Conservation (phyloP, 805 yeast genomes). For the Barnettozyma vustinii region DNA sequence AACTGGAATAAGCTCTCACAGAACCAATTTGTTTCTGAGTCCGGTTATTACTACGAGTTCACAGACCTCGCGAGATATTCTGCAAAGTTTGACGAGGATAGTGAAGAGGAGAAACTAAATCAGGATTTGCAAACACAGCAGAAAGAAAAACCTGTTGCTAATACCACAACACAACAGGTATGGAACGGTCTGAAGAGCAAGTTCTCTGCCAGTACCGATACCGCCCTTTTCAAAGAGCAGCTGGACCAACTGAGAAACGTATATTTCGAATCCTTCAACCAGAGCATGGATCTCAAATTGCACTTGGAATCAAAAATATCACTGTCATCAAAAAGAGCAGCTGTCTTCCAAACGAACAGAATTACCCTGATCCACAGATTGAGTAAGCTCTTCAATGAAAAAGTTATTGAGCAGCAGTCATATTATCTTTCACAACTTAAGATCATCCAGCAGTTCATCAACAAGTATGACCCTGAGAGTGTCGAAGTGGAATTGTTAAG, state of each 20-base stretch:
- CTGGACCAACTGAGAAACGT: conserved; percentile 2
- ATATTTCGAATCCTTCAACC: conserved; percentile 9
- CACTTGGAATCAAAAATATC: conserved; percentile 13
- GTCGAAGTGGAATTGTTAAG: conserved; percentile 10
- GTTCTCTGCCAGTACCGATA: conserved; percentile 8
- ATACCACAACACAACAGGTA: conserved; percentile 7
- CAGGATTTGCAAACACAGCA: not conserved
- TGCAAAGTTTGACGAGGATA: conserved; percentile 11
- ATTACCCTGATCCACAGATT: conserved; percentile 11
- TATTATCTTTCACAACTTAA: conserved; percentile 3
- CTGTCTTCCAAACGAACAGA: conserved; percentile 16
- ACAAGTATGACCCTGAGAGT: conserved; percentile 4
- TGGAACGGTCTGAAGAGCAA: conserved; percentile 17
- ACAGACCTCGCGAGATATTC: conserved; percentile 24
- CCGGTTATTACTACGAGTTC: conserved; percentile 24
- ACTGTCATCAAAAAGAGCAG: conserved; percentile 10
- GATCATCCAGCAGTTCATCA: not conserved
- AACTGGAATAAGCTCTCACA: conserved; percentile 23
- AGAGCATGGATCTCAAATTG: conserved; percentile 3
- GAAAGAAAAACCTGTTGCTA: not conserved
- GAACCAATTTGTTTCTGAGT: conserved; percentile 16
- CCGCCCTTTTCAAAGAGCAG: conserved; percentile 11
- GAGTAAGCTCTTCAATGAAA: conserved; percentile 11
- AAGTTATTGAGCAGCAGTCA: conserved; percentile 6
- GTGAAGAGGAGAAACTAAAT: not conserved